Evolutionary conservation across 2,329 filamentous ascomycete genomes (phyloP).

Genomic region (Cytospora leucostoma): DNA sequence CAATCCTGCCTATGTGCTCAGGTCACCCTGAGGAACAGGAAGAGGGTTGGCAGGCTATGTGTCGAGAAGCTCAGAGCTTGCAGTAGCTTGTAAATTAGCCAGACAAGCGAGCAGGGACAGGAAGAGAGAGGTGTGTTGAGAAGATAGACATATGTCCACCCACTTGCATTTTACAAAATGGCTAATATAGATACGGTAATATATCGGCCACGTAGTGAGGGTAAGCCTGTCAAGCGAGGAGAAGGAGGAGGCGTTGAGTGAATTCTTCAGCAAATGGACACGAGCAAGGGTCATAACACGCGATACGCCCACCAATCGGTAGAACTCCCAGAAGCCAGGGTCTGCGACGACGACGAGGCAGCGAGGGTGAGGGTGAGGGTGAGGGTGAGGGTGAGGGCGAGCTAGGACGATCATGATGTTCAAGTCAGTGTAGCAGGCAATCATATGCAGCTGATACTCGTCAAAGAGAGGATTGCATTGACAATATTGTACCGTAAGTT

Average conservation of each 20-base stretch:
- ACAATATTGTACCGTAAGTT: too few relatives aligned
- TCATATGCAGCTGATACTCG: too few relatives aligned
- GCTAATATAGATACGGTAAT: too few relatives aligned
- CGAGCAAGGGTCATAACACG: too few relatives aligned
- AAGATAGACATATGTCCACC: too few relatives aligned
- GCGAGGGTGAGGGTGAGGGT: not conserved
- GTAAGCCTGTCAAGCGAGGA: not conserved
- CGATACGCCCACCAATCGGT: conserved; percentile 1
- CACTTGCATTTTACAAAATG: too few relatives aligned
- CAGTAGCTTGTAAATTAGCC: too few relatives aligned
- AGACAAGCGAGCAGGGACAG: too few relatives aligned
- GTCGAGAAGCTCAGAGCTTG: too few relatives aligned
- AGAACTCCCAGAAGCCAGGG: not conserved
- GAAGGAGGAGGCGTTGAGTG: not conserved
- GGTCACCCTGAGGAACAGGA: not conserved
- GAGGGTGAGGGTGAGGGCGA: not conserved
- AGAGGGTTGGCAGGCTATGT: not conserved
- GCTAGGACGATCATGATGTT: not conserved
- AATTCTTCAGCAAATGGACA: not conserved
- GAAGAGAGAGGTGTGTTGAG: too few relatives aligned
- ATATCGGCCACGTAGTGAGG: not conserved
- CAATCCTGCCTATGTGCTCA: not conserved
- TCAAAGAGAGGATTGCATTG: too few relatives aligned
- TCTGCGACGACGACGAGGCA: not conserved
- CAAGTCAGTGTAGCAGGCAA: not conserved